Conservation (phyloP, 345 rosid species). For the Jatropha curcas region DNA sequence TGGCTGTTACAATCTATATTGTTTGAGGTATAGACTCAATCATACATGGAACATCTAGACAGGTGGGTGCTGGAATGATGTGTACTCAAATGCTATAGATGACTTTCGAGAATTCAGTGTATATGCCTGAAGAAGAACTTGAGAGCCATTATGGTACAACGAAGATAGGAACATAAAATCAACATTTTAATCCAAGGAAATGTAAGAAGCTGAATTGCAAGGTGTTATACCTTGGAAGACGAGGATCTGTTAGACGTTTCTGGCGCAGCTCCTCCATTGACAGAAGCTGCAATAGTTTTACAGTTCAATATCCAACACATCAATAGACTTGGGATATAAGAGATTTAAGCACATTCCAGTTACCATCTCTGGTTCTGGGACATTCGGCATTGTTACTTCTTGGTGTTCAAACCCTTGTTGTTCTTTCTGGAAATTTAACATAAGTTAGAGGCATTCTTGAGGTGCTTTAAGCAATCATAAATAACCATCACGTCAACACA, state of each 20-base stretch:
- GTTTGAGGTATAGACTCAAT: neutral
- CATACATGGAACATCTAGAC: neutral
- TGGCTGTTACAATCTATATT: neutral
- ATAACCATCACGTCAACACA: neutral
- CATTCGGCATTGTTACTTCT: constrained; percentile 61
- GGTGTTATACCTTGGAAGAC: constrained; percentile 65
- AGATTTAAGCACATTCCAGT: constrained; percentile 20
- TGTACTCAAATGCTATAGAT: neutral
- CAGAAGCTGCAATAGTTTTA: constrained; percentile 62
- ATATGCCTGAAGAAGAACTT: neutral
- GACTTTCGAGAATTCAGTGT: neutral
- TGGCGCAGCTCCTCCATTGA: constrained; percentile 83
- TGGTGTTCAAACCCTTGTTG: constrained; percentile 80
- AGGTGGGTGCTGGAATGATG: neutral
- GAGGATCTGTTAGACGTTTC: constrained; percentile 80
- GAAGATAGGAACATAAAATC: neutral
- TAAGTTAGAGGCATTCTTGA: neutral
- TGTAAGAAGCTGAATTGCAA: neutral
- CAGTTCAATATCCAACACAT: constrained; percentile 17
- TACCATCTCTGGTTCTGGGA: constrained; percentile 80
- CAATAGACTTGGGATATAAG: constrained; percentile 14
- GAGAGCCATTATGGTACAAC: neutral
- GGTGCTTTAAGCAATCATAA: constrained; percentile 13
- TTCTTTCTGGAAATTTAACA: constrained; percentile 53
- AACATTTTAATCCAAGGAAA: neutral